Evolutionary conservation across 176 grass and related monocot genomes (phyloP).

Genomic region (Bromus sterilis): DNA sequence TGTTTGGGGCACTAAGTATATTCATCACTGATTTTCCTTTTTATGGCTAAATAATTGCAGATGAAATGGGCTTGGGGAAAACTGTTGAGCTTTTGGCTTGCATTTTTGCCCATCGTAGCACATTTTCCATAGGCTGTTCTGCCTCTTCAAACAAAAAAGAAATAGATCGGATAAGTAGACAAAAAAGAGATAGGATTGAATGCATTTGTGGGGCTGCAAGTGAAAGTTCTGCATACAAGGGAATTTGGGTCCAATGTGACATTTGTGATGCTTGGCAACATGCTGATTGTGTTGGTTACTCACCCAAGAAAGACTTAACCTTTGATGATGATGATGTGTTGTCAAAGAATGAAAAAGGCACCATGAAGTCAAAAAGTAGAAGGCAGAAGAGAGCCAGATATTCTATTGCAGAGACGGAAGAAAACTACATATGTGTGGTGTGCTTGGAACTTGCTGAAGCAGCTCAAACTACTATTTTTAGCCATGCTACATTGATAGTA

Average conservation of each 20-base stretch:
- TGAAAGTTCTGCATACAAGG: conserved; percentile 68
- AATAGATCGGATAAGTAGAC: conserved; percentile 51
- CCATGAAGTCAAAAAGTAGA: conserved; percentile 41
- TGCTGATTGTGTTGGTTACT: conserved; percentile 82
- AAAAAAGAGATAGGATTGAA: conserved; percentile 85
- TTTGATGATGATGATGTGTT: conserved; percentile 26
- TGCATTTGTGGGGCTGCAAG: conserved; percentile 96
- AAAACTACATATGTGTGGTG: conserved; percentile 49
- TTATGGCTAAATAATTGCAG: conserved; percentile 43
- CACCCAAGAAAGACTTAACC: conserved; percentile 38
- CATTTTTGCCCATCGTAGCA: conserved; percentile 70
- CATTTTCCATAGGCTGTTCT: conserved; percentile 22
- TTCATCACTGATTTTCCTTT: conserved; percentile 6
- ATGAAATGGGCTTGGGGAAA: conserved; percentile 99
- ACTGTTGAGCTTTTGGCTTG: conserved; percentile 93
- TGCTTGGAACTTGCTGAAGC: conserved; percentile 86
- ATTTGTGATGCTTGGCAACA: conserved; percentile 97
- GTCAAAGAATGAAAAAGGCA: conserved; percentile 28
- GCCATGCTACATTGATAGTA: conserved; percentile 79
- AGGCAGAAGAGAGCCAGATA: conserved; percentile 52
- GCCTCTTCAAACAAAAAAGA: conserved; percentile 16
- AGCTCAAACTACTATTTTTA: conserved; percentile 46
- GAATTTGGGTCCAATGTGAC: conserved; percentile 87
- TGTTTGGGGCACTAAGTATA: not conserved
- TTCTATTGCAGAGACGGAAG: conserved; percentile 48